phyloP scores from a whole-genome alignment of 371 early-diverging fungal genomes.

The Mucor velutinosus region DNA sequence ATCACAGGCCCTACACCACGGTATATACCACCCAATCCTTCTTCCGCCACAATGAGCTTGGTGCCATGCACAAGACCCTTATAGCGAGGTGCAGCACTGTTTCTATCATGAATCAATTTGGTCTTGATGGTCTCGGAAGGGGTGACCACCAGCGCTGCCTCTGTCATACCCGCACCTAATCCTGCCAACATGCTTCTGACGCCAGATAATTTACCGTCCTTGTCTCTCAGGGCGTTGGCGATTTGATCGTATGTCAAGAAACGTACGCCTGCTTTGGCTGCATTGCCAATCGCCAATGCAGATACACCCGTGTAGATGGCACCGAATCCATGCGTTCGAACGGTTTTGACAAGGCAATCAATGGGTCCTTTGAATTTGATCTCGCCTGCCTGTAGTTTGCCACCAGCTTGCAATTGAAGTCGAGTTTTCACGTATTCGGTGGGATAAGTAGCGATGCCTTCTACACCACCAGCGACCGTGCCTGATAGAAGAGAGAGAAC shows the following conservation, averaged over 20 bases:
- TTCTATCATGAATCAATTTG: conserved; percentile 83
- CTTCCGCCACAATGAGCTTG: conserved; percentile 62
- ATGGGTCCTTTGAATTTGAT: conserved; percentile 77
- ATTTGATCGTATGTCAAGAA: conserved; percentile 89
- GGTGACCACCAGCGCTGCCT: conserved; percentile 85
- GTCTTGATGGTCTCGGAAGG: conserved; percentile 95
- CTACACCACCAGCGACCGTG: conserved; percentile 85
- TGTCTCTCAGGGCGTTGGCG: conserved; percentile 69
- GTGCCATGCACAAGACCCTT: conserved; percentile 81
- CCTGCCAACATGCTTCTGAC: conserved; percentile 79
- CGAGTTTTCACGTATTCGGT: conserved; percentile 95
- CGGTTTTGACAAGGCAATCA: conserved; percentile 71
- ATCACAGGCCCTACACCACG: conserved; percentile 89
- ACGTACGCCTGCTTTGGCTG: conserved; percentile 89
- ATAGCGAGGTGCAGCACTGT: conserved; percentile 68
- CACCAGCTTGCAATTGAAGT: conserved; percentile 81
- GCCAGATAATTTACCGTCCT: conserved; percentile 70
- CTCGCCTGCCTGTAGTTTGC: conserved; percentile 46
- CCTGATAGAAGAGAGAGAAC: conserved; percentile 75
- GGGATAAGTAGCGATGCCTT: conserved; percentile 88
- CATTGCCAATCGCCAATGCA: conserved; percentile 88
- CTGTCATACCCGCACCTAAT: conserved; percentile 87
- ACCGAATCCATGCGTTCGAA: conserved; percentile 66
- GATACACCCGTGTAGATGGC: conserved; percentile 84
- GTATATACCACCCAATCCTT: conserved; percentile 87